Evolutionary conservation across 2,329 filamentous ascomycete species (phyloP), one percentile per base, ranked within the genome.

Genomic region (Alternaria solani): DNA sequence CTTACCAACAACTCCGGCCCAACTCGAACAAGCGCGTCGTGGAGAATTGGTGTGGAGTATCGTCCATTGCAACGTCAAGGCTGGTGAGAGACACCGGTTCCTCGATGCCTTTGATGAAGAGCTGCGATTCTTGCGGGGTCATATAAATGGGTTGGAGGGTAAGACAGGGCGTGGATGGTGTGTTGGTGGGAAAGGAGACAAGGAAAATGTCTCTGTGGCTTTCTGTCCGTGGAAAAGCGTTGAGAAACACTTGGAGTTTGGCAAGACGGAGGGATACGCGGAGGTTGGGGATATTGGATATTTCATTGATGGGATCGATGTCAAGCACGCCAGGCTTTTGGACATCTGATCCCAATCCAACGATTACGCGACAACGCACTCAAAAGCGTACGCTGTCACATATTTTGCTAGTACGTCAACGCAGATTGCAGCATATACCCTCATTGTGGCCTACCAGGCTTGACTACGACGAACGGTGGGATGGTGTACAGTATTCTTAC

Each of bases 141-240:
- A 69, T 48, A 66, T 75, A 14, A 71, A 72, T 0, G 70, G 73
- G 5, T 1, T 49, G 12, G 14, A 26, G 2, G 74, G 69, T 5
- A 67, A 49, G 2, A 62, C 78, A 34, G 70, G 71, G 11, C 76
- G 77, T 12, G 80, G 80, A 0, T 82, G 78, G 78, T 72, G 80
- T 32, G 61, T 82, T 16, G 81, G 46, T 23, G 30, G 82, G 47
- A 68, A 68, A 9, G 73, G 73, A 8, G 64, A 60, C 3, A 63
- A 64, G 0, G 74, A 77, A 46, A 77, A 81, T 12, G 81, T 83
- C 48, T 82, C 79, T 65, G 76, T 83, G 3, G 42, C 82, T 1
- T 75, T 83, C 18, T 77, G 62, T 28, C 78, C 78, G 0, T 83
- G 80, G 80, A 68, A 69, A 4, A 64, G 66, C 11, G 68, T 79